Evolutionary conservation across 1,284 basidiomycete species (phyloP).

Genomic region (Neonothopanus nambi): DNA sequence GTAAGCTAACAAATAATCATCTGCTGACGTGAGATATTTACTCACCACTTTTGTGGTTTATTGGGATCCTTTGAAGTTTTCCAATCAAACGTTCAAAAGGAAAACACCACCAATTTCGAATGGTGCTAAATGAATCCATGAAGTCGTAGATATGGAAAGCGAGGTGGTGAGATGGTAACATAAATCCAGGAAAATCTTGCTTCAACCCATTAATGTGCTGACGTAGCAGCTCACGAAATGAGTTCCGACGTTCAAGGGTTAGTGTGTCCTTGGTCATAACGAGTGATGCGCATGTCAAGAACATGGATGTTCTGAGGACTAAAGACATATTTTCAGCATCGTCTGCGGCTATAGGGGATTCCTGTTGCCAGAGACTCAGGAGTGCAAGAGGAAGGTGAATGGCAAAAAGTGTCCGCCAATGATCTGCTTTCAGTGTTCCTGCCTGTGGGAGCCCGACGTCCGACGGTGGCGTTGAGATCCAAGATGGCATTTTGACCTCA

Average conservation of each 20-base stretch:
- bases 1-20: too few species aligned
- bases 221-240: not conserved
- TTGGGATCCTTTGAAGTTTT: conserved; percentile 5
- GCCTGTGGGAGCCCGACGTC: conserved; percentile 5
- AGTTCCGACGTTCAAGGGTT: not conserved
- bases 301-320: conserved; percentile 2
- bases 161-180: conserved; percentile 10
- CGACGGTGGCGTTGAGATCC: conserved; percentile 6
- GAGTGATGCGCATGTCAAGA: conserved; percentile 6
- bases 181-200: conserved; percentile 9
- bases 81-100: conserved; percentile 5
- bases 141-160: conserved; percentile 15
- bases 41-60: conserved; percentile 11
- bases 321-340: not conserved
- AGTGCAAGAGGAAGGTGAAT: conserved; percentile 7
- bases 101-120: conserved; percentile 13
- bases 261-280: conserved; percentile 7
- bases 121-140: conserved; percentile 10
- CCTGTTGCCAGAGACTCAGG: conserved; percentile 12
- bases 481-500: conserved; percentile 4
- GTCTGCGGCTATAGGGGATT: conserved; percentile 6
- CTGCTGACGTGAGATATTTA: too few species aligned
- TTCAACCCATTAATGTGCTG: conserved; percentile 6
- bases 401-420: conserved; percentile 11
- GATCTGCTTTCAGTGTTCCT: conserved; percentile 13